phyloP scores from a whole-genome alignment of 352 stramenopile genomes.

The Albugo candida region DNA sequence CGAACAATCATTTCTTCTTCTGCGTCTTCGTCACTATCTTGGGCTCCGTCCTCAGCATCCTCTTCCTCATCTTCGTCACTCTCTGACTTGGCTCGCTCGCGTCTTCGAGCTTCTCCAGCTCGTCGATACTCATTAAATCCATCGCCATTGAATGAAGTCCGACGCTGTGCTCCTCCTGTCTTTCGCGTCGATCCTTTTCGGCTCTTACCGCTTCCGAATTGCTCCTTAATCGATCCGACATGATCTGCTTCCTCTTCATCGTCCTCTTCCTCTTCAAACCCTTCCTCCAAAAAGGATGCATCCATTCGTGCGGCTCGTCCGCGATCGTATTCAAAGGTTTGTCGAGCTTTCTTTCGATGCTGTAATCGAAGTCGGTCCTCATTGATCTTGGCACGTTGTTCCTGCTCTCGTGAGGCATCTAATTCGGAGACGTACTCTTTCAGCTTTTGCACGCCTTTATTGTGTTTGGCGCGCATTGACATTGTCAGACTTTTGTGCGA shows the following conservation, averaged over 20 bases:
- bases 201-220: conserved; percentile 33
- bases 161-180: neutral
- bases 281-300: conserved; percentile 64
- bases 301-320: conserved; percentile 58
- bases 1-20: conserved; percentile 60
- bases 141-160: conserved; percentile 24
- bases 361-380: conserved; percentile 66
- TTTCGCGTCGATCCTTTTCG: conserved; percentile 14
- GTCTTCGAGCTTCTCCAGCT: conserved; percentile 14
- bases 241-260: conserved; percentile 35
- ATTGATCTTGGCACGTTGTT: conserved; percentile 70
- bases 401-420: conserved; percentile 61
- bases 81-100: conserved; percentile 9
- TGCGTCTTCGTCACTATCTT: conserved; percentile 44
- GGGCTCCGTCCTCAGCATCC: conserved; percentile 48
- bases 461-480: conserved; percentile 79
- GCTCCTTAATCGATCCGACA: conserved; percentile 68
- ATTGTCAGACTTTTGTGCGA: conserved; percentile 77
- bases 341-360: conserved; percentile 71
- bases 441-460: conserved; percentile 73
- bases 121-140: conserved; percentile 66
- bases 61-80: conserved; percentile 8
- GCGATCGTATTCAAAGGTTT: conserved; percentile 63
- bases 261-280: conserved; percentile 63
- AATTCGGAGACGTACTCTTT: conserved; percentile 77